Conservation (phyloP, 768 basidiomycete species). For the Amanita rubescens region DNA sequence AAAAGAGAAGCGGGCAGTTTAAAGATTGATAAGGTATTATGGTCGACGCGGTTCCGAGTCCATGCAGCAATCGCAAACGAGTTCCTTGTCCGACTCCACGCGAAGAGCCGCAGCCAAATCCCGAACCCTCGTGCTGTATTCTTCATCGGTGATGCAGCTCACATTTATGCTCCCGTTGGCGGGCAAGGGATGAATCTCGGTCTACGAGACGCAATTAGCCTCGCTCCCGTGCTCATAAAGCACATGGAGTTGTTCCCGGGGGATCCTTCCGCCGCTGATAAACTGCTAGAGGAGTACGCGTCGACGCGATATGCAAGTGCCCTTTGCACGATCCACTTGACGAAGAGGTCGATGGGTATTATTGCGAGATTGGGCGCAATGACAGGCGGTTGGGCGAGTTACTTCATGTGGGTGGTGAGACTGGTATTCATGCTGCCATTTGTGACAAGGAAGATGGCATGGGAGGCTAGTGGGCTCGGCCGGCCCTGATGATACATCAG, state of each 20-base stretch:
- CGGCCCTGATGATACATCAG: background rate
- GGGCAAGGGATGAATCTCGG: slow-evolving; percentile 56
- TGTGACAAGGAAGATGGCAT: slow-evolving; percentile 15
- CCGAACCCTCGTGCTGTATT: too few relatives aligned
- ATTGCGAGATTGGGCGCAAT: background rate
- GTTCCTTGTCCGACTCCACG: slow-evolving; percentile 22
- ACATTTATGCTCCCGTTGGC: slow-evolving; percentile 31
- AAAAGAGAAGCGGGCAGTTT: slow-evolving; percentile 22
- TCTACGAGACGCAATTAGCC: slow-evolving; percentile 40
- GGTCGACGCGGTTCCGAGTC: slow-evolving; percentile 42
- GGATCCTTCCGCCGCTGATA: slow-evolving; percentile 4
- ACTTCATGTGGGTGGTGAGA: background rate
- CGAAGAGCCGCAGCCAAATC: background rate
- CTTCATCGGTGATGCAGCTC: too few relatives aligned
- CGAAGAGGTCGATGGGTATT: slow-evolving; percentile 25
- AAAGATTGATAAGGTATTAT: slow-evolving; percentile 29
- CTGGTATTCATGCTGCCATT: slow-evolving; percentile 4
- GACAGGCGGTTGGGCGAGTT: background rate
- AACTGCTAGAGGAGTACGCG: slow-evolving; percentile 28
- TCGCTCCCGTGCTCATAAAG: slow-evolving; percentile 33
- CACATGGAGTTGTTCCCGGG: slow-evolving; percentile 18
- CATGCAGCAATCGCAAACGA: slow-evolving; percentile 36
- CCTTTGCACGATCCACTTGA: slow-evolving; percentile 27
- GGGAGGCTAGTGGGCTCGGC: slow-evolving; percentile 23
- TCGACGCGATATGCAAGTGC: slow-evolving; percentile 17